phyloP scores from a whole-genome alignment of 148 eudicot species.

The Simmondsia chinensis region DNA sequence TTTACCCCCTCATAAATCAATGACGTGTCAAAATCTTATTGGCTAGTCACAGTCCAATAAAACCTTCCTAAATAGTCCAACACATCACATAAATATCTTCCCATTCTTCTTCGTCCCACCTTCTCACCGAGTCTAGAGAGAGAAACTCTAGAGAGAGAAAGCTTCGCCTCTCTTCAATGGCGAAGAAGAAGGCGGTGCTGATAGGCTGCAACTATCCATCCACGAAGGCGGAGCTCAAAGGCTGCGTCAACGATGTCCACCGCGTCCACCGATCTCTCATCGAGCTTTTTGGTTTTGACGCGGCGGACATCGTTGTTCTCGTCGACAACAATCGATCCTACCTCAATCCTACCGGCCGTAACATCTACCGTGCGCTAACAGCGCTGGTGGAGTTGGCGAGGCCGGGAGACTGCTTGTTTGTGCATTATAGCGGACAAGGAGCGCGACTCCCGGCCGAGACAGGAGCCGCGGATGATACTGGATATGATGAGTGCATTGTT shows the following conservation, averaged over 20 bases:
- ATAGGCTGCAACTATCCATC: constrained; percentile 13
- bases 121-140: neutral
- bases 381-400: constrained; percentile 39
- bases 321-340: neutral
- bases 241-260: constrained; percentile 38
- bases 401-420: constrained; percentile 57
- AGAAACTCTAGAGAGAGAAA: neutral
- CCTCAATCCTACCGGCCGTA: constrained; percentile 7
- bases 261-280: constrained; percentile 27
- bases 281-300: constrained; percentile 24
- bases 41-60: too few species aligned
- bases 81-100: too few species aligned
- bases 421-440: constrained; percentile 95
- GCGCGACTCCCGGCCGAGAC: constrained; percentile 93
- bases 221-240: constrained; percentile 23
- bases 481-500: constrained; percentile 92
- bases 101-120: too few species aligned
- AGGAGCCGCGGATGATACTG: constrained; percentile 89
- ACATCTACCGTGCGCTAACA: constrained; percentile 48
- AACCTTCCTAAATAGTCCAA: too few species aligned
- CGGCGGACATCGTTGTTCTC: constrained; percentile 2
- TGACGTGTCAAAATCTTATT: too few species aligned
- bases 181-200: neutral
- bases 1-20: too few species aligned
- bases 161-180: constrained; percentile 6